Base-by-base conservation (phyloP, 2,329 filamentous ascomycete species). In the Aspergillus udagawae region DNA sequence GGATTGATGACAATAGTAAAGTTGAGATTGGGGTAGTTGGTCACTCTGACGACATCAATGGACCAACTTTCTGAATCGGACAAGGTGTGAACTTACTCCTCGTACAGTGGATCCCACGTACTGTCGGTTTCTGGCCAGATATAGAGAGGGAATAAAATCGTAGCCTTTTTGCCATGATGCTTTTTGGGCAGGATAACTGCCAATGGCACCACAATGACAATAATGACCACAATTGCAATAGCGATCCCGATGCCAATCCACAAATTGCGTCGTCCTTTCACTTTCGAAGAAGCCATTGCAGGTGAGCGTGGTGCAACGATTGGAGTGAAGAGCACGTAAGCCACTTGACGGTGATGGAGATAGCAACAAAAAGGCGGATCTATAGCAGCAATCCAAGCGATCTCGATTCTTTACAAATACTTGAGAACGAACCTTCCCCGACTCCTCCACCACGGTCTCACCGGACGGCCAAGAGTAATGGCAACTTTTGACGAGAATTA, bases 1-100 rank as follows among this genome's bases (percentile, higher is more conserved):
- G 70, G 70, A 49, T 72, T 73, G 55, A 73, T 55, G 10, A 73
- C 65, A 3, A 72, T 54, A 42, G 67, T 61, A 55, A 71, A 73
- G 8, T 63, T 35, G 3, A 69, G 58, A 10, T 62, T 42, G 0
- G 67, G 66, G 21, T 72, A 56, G 1, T 62, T 35, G 20, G 50
- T 42, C 21, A 70, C 55, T 17, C 59, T 61, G 50, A n/a, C 14
- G 25, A 21, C 32, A 25, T 53, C 28, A 56, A 28, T 53, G 9
- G 7, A 38, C 21, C 23, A 32, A 23, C 42, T 35, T 20, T 25
- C 35, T 8, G 17, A 9, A 10, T 56, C 27, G 4, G 27, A 23
- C 29, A 23, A 35, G 29, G 28, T 28, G 29, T 14, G 28, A 12
- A 61, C 57, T 25, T 50, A 60, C 60, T 63, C 58, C 5, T 67